A percentile compares a stretch with the other conserved stretches of the same genome.
Evolutionary conservation across 2,329 filamentous ascomycete genomes (phyloP).

Genomic region (Myriosclerotinia curreyana): DNA sequence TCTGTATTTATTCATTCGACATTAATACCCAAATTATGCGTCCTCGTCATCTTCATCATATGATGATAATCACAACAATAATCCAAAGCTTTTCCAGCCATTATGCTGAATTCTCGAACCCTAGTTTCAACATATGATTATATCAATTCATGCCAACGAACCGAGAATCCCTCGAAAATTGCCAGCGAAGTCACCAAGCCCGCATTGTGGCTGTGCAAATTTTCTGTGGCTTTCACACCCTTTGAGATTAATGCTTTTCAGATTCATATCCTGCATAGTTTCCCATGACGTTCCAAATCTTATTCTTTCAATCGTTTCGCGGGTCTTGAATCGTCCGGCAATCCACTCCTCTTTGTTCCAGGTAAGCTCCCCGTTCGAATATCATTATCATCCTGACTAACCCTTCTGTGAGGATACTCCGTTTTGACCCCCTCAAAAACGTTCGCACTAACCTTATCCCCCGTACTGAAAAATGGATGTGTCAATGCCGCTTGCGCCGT

Average conservation of each 20-base stretch:
- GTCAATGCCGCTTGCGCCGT: slow-evolving; percentile 86
- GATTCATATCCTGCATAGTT: slow-evolving; percentile 1
- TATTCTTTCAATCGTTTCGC: slow-evolving; percentile 61
- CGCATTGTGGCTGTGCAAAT: slow-evolving; percentile 21
- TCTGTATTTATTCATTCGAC: neutral
- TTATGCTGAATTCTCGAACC: slow-evolving; percentile 10
- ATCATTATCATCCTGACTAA: slow-evolving; percentile 94
- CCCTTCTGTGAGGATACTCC: slow-evolving; percentile 85
- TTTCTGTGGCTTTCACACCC: neutral
- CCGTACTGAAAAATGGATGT: slow-evolving; percentile 80
- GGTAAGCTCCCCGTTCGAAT: slow-evolving; percentile 86
- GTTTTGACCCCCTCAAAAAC: slow-evolving; percentile 86
- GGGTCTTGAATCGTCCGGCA: slow-evolving; percentile 73
- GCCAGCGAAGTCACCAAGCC: neutral
- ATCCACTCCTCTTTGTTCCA: slow-evolving; percentile 82
- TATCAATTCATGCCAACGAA: slow-evolving; percentile 19
- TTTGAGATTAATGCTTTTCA: neutral
- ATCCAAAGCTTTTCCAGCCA: neutral
- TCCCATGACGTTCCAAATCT: slow-evolving; percentile 1
- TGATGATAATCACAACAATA: neutral
- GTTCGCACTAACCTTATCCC: slow-evolving; percentile 68
- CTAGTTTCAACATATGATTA: slow-evolving; percentile 9
- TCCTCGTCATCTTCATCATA: slow-evolving; percentile 10
- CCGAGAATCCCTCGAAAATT: slow-evolving; percentile 8
- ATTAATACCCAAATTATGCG: neutral